Evolutionary conservation across 139 green algal genomes (phyloP).

Genomic region (Pedinophyceae sp.): DNA sequence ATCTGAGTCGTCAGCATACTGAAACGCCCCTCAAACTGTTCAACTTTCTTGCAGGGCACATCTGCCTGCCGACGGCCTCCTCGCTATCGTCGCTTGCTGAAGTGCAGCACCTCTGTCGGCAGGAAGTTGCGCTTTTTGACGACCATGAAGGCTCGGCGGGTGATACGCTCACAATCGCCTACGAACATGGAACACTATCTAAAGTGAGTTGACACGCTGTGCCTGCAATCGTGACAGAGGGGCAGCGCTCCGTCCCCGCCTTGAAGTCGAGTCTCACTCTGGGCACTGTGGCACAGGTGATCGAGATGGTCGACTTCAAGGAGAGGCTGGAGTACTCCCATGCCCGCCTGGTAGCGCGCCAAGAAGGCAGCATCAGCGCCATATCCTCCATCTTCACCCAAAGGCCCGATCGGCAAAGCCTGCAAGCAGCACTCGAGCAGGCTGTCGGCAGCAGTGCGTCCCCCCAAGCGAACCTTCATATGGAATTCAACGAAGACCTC

Average conservation of each 20-base stretch:
- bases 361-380: no score
- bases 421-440: no score
- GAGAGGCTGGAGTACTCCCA: constrained; percentile 44
- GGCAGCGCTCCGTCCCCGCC: neutral
- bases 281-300: constrained; percentile 28
- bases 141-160: constrained; percentile 49
- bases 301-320: constrained; percentile 66
- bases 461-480: no score
- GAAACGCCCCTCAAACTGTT: no score
- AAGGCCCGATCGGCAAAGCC: no score
- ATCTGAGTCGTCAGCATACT: no score
- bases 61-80: constrained; percentile 1
- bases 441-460: no score
- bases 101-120: neutral
- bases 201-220: constrained; percentile 27
- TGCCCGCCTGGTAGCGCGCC: constrained; percentile 22
- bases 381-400: no score
- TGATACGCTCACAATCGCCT: constrained; percentile 48
- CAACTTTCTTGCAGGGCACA: constrained; percentile 30
- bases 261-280: neutral
- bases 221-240: neutral
- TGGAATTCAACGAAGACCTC: constrained; percentile 64
- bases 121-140: no score
- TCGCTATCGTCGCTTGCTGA: neutral
- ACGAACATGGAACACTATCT: constrained; percentile 42